Conservation (phyloP, 441 rosid genomes). For the Francoa sonchifolia region DNA sequence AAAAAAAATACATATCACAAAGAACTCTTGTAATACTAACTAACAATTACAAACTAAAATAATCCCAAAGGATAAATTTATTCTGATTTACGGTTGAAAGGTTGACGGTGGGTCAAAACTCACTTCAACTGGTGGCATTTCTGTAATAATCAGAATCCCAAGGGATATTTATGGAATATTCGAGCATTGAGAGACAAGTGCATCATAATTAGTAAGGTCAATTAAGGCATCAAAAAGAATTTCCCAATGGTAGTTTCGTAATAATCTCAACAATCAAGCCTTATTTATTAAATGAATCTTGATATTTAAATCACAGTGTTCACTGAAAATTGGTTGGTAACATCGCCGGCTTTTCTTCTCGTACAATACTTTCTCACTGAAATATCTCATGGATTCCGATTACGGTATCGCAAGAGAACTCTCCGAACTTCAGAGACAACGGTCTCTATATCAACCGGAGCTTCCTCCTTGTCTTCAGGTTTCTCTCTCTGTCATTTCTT, state of each 20-base stretch:
- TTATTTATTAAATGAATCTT: background rate
- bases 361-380: slow-evolving; percentile 9
- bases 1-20: no score
- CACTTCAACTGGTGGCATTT: no score
- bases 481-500: background rate
- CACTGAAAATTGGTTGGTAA: slow-evolving; percentile 17
- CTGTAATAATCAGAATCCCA: no score
- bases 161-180: no score
- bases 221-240: no score
- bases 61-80: no score
- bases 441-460: slow-evolving; percentile 69
- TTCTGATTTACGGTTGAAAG: no score
- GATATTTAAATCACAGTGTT: background rate
- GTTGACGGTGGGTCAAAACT: no score
- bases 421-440: slow-evolving; percentile 74
- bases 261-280: background rate
- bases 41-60: no score
- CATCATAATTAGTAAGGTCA: no score
- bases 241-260: slow-evolving; percentile 2
- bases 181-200: no score
- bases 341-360: slow-evolving; percentile 13
- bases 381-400: slow-evolving; percentile 69
- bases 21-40: no score
- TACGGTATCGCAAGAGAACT: slow-evolving; percentile 89
- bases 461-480: slow-evolving; percentile 99